Evolutionary conservation across 768 basidiomycete species (phyloP), one percentile per base, ranked within the genome.

Genomic region (Leccinum incarnatum): DNA sequence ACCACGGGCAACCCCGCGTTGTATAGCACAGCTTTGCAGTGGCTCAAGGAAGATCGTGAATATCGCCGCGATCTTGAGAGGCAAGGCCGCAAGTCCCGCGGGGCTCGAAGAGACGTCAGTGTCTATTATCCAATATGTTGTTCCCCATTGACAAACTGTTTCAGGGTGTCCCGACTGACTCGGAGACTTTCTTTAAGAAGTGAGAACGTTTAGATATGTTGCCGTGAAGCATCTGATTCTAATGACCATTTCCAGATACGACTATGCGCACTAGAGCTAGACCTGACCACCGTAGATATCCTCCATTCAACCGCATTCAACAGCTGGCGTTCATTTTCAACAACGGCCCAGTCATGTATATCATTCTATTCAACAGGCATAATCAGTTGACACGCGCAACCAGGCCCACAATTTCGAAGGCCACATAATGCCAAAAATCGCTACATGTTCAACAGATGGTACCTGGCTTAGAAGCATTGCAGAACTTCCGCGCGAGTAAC

Each of bases 101-200:
- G 93, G 32, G 83, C 88, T 42, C 79, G 82, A 52, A 77, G 70
- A 64, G 75, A 84, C 67, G 88, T 86, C 62, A 46, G 77, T 72
- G 48, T 72, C 68, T 49, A 51, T 48, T 49, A 29, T 48, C 29
- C 45, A 23, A 32, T 21, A 30, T 21, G 12, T 21, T 45, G 46
- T 27, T 37, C 53, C 42, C 29, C 23, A 40, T 62, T 56, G 55
- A 65, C 47, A 36, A 17, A 51, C 30, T 5, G 46, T 54, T 63
- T 54, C 65, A 89, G 86, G 73, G 70, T 6, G 77, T 84, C 27
- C 86, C 91, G 17, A 80, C 83, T 7, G 88, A 93, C 66, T 89
- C 89, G 8, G 93, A 95, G 72, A 82, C 79, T 1, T 96, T 96
- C 69, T 96, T 93, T 72, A 84, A 77, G 66, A 93, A 91, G 93